A percentile compares a stretch with the other conserved stretches of the same genome.
Conservation (phyloP, 1,284 basidiomycete species). For the Inonotus hispidus region DNA sequence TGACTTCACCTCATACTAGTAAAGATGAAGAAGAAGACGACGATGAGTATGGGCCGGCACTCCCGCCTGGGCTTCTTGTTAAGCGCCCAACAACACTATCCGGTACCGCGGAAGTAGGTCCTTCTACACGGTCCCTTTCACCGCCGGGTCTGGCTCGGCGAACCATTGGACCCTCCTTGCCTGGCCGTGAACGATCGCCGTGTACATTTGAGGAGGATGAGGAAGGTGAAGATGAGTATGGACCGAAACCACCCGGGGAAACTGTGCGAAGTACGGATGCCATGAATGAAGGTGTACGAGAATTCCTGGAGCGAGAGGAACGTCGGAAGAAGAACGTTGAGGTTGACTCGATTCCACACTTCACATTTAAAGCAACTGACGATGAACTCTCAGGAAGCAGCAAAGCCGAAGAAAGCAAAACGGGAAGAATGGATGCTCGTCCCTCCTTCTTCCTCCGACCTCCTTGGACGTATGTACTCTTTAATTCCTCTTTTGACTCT, state of each 20-base stretch:
- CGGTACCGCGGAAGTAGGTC: constrained; percentile 27
- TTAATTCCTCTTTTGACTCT: background rate
- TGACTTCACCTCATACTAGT: constrained; percentile 19
- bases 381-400: constrained; percentile 46
- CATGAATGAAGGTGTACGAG: constrained; percentile 57
- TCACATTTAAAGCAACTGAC: constrained; percentile 4
- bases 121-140: constrained; percentile 20
- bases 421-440: constrained; percentile 96
- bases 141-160: constrained; percentile 20
- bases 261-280: constrained; percentile 29
- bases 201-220: constrained; percentile 43
- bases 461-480: constrained; percentile 60
- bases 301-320: constrained; percentile 81
- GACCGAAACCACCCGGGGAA: constrained; percentile 63
- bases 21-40: constrained; percentile 46
- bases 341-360: constrained; percentile 31
- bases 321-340: constrained; percentile 60
- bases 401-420: constrained; percentile 66
- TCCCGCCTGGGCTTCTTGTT: constrained; percentile 56
- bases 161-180: constrained; percentile 35
- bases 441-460: constrained; percentile 74
- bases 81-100: constrained; percentile 28
- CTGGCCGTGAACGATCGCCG: constrained; percentile 23
- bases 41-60: constrained; percentile 54
- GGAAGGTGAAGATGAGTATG: constrained; percentile 66